phyloP scores from a whole-genome alignment of 2,329 filamentous ascomycete species.

The Colletotrichum paranaense region DNA sequence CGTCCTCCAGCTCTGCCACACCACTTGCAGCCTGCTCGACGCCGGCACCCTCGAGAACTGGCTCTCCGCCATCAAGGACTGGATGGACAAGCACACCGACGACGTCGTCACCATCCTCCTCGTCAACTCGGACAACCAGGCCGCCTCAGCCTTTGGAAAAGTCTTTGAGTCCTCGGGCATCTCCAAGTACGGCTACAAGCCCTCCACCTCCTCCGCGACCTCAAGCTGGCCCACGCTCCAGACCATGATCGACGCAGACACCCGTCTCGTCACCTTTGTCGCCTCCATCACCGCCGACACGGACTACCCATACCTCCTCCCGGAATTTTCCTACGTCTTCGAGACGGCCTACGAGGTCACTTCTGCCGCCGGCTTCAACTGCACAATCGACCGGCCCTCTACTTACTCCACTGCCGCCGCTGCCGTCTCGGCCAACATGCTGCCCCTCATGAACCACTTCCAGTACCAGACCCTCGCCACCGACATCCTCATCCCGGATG shows the following conservation, averaged over 20 bases:
- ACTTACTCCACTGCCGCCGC: conserved; percentile 57
- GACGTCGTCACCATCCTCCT: conserved; percentile 82
- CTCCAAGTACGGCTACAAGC: conserved; percentile 69
- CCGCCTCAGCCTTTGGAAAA: conserved; percentile 63
- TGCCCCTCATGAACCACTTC: conserved; percentile 87
- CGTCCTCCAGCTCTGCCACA: conserved; percentile 76
- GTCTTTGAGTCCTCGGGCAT: conserved; percentile 70
- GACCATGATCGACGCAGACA: conserved; percentile 72
- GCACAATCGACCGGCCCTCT: conserved; percentile 74
- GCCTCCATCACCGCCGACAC: conserved; percentile 60
- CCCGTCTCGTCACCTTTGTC: conserved; percentile 76
- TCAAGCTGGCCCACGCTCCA: conserved; percentile 78
- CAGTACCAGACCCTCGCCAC: conserved; percentile 68
- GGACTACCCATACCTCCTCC: conserved; percentile 67
- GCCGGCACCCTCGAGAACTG: conserved; percentile 74
- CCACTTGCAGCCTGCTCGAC: conserved; percentile 74
- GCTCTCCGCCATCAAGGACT: conserved; percentile 72
- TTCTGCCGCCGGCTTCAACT: conserved; percentile 74
- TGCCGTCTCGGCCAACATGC: conserved; percentile 67
- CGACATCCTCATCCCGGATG: conserved; percentile 70
- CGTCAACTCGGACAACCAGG: conserved; percentile 74
- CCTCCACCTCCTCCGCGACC: conserved; percentile 55
- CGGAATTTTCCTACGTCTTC: conserved; percentile 76
- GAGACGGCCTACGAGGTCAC: conserved; percentile 78
- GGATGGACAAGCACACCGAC: conserved; percentile 77